These are phyloP conservation scores for Neophaeococcomyces mojaviensis DNA, from an alignment of 2,329 filamentous ascomycete genomes.

Conservation along the genomic window DNA sequence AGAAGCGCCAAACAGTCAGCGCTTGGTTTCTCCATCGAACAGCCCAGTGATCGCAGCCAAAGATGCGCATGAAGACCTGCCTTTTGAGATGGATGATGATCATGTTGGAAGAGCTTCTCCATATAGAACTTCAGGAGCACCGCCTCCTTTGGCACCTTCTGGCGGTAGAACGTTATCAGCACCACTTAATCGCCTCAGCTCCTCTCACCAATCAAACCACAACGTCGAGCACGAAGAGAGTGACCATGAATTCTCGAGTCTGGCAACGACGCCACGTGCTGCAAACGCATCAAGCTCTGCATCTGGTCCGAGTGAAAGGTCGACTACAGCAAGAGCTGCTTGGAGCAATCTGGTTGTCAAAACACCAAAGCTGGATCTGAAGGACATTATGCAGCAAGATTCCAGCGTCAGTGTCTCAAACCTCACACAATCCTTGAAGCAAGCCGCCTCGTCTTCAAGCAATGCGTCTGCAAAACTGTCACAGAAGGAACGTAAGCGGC, in stretches of 20 bases:
- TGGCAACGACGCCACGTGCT: neutral
- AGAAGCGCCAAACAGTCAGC: neutral
- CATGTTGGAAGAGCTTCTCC: neutral
- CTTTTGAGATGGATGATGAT: conserved; percentile 92
- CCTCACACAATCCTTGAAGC: conserved; percentile 45
- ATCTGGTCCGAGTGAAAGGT: neutral
- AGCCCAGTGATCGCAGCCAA: conserved; percentile 55
- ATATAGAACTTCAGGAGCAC: neutral
- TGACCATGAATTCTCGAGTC: neutral
- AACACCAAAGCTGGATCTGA: conserved; percentile 62
- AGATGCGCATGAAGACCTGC: conserved; percentile 65
- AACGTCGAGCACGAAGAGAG: neutral
- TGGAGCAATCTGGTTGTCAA: conserved; percentile 50
- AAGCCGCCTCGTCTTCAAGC: conserved; percentile 32
- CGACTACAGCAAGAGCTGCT: conserved; percentile 26
- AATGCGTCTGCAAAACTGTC: conserved; percentile 57
- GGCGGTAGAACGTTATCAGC: neutral
- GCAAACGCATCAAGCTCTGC: neutral
- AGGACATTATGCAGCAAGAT: conserved; percentile 65
- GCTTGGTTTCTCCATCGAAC: conserved; percentile 12
- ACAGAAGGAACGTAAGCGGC: conserved; percentile 81
- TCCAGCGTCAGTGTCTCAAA: conserved; percentile 45
- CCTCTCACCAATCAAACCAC: neutral
- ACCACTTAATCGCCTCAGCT: neutral
- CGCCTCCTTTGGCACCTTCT: neutral